Evolutionary conservation across 257 asterid species (phyloP).

Genomic region (Lavandula angustifolia): DNA sequence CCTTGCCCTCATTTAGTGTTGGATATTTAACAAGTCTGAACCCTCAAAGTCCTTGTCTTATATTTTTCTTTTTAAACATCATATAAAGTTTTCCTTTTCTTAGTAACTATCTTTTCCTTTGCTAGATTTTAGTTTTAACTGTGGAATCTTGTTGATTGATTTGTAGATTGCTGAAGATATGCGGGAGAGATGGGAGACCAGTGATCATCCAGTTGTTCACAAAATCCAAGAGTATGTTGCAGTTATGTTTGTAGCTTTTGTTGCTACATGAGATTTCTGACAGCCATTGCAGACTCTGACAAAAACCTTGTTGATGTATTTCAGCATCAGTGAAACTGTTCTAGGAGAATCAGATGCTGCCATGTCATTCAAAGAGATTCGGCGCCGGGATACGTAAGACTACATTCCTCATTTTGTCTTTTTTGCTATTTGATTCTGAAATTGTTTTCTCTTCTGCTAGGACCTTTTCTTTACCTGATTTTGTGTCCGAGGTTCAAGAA

Average conservation of each 20-base stretch:
- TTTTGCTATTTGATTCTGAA: neutral
- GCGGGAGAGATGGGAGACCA: slow-evolving; percentile 95
- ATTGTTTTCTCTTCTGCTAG: slow-evolving; percentile 34
- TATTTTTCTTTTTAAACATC: neutral
- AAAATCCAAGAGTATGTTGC: slow-evolving; percentile 82
- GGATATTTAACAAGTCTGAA: too few relatives aligned
- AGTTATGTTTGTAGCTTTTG: slow-evolving; percentile 9
- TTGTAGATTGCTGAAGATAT: slow-evolving; percentile 88
- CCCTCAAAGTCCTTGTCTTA: neutral
- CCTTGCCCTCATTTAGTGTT: too few relatives aligned
- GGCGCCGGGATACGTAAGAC: slow-evolving; percentile 89
- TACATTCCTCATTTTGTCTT: slow-evolving; percentile 21
- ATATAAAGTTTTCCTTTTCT: neutral
- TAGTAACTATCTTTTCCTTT: neutral
- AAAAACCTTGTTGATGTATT: slow-evolving; percentile 31
- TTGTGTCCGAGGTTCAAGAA: slow-evolving; percentile 92
- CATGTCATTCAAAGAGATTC: slow-evolving; percentile 91
- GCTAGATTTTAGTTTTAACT: neutral
- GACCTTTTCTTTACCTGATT: slow-evolving; percentile 87
- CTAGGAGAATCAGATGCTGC: slow-evolving; percentile 96
- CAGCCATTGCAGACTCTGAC: slow-evolving; percentile 24
- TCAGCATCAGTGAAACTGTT: slow-evolving; percentile 85
- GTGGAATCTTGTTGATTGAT: slow-evolving; percentile 21
- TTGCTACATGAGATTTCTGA: slow-evolving; percentile 1
- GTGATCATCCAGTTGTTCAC: slow-evolving; percentile 92